A percentile compares a stretch with the other conserved stretches of the same genome.
Conservation (phyloP, 139 green algal species). For the Zygnema cylindricum region DNA sequence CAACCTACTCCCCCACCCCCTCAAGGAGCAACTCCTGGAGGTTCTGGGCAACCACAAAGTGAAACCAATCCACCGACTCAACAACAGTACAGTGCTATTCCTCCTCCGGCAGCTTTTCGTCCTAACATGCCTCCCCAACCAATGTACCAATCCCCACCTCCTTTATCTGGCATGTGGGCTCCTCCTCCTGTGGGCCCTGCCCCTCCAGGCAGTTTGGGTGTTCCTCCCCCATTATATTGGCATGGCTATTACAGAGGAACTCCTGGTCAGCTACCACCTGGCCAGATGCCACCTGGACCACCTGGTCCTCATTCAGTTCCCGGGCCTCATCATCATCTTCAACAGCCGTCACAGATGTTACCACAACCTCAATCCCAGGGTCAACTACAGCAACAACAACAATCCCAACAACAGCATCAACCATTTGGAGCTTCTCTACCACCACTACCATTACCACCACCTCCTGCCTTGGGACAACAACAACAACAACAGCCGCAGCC, state of each 20-base stretch:
- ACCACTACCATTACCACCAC: not conserved
- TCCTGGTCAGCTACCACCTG: not conserved
- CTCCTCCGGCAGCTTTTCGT: not conserved
- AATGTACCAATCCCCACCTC: constrained; percentile 19
- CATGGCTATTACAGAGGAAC: constrained; percentile 24
- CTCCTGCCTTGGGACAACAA: not conserved
- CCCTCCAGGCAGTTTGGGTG: constrained; percentile 10
- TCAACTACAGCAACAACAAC: not conserved
- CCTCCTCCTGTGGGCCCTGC: constrained; percentile 4
- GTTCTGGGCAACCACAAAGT: not conserved
- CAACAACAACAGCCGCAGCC: not conserved
- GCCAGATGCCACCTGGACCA: constrained; percentile 9
- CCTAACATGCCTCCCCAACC: not conserved
- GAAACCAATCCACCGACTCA: not conserved
- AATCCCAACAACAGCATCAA: not conserved
- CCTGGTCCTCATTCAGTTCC: not conserved
- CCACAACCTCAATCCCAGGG: not conserved
- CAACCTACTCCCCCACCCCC: not conserved
- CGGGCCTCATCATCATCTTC: constrained; percentile 12
- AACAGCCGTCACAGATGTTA: not conserved
- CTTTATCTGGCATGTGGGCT: constrained; percentile 35
- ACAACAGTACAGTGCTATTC: not conserved
- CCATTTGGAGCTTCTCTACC: too few relatives aligned
- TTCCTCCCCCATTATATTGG: constrained; percentile 18
- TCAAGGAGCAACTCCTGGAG: not conserved